Percentiles rank a stretch among this genome's conserved stretches.
Conservation (phyloP, 805 yeast species). For the Naumovozyma baii region DNA sequence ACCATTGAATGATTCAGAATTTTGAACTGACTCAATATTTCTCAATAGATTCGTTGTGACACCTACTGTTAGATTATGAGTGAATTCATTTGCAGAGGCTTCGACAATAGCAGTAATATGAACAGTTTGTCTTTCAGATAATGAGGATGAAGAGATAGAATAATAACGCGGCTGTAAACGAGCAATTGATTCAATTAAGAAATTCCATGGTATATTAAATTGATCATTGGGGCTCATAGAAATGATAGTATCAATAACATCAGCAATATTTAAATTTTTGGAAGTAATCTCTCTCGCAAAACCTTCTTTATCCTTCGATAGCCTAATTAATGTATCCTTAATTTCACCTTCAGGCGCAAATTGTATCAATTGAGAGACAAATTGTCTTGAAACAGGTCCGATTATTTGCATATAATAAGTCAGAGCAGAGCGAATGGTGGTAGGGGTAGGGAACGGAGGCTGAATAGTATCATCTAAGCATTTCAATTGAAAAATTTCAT, state of each 20-base stretch:
- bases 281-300: conserved; percentile 59
- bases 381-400: conserved; percentile 89
- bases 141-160: conserved; percentile 89
- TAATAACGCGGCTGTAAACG: conserved; percentile 90
- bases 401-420: conserved; percentile 84
- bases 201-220: conserved; percentile 74
- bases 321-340: conserved; percentile 31
- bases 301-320: conserved; percentile 58
- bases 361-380: conserved; percentile 60
- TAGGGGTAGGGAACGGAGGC: conserved; percentile 63
- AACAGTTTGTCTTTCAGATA: conserved; percentile 62
- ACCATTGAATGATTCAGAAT: conserved; percentile 31
- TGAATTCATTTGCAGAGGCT: conserved; percentile 32
- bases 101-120: conserved; percentile 92
- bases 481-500: conserved; percentile 48
- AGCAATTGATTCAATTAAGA: conserved; percentile 70
- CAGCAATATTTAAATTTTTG: conserved; percentile 63
- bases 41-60: conserved; percentile 84
- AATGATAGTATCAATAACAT: conserved; percentile 44
- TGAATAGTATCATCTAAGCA: conserved; percentile 61
- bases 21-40: conserved; percentile 54
- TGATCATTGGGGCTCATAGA: conserved; percentile 45
- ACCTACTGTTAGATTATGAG: conserved; percentile 39
- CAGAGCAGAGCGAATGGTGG: conserved; percentile 75
- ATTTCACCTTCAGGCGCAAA: conserved; percentile 66